phyloP scores from a whole-genome alignment of 768 basidiomycete species.

The Trametes punicea region DNA sequence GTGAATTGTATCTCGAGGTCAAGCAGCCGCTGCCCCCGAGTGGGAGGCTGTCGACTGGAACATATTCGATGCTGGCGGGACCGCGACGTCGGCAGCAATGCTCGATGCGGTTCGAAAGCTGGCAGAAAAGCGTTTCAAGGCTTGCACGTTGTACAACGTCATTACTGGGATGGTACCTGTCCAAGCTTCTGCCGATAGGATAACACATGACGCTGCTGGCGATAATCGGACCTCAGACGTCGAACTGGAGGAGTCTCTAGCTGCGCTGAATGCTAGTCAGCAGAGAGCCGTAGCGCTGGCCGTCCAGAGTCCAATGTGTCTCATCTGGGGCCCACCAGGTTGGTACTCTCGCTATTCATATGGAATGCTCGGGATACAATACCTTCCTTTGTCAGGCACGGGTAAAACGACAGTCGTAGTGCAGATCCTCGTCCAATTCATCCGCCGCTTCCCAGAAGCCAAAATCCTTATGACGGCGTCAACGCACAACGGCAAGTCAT shows the following conservation, averaged over 20 bases:
- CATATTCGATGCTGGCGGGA: conserved; percentile 59
- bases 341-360: neutral
- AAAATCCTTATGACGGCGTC: conserved; percentile 71
- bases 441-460: conserved; percentile 30
- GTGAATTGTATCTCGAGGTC: conserved; percentile 52
- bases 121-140: conserved; percentile 38
- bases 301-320: conserved; percentile 38
- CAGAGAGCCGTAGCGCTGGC: conserved; percentile 45
- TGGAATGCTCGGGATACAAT: neutral
- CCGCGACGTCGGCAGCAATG: conserved; percentile 63
- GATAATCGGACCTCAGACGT: conserved; percentile 15
- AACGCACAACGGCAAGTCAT: conserved; percentile 55
- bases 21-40: conserved; percentile 59
- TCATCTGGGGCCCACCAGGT: conserved; percentile 75
- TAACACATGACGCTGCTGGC: neutral
- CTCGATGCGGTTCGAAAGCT: conserved; percentile 56
- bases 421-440: conserved; percentile 49
- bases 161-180: conserved; percentile 36
- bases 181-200: neutral
- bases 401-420: conserved; percentile 73
- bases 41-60: conserved; percentile 59
- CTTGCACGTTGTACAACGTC: conserved; percentile 48
- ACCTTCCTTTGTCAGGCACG: conserved; percentile 43
- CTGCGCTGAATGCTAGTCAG: conserved; percentile 59
- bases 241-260: conserved; percentile 14